Evolutionary conservation across 805 yeast species (phyloP).

Genomic region (Zygosaccharomyces rouxii): DNA sequence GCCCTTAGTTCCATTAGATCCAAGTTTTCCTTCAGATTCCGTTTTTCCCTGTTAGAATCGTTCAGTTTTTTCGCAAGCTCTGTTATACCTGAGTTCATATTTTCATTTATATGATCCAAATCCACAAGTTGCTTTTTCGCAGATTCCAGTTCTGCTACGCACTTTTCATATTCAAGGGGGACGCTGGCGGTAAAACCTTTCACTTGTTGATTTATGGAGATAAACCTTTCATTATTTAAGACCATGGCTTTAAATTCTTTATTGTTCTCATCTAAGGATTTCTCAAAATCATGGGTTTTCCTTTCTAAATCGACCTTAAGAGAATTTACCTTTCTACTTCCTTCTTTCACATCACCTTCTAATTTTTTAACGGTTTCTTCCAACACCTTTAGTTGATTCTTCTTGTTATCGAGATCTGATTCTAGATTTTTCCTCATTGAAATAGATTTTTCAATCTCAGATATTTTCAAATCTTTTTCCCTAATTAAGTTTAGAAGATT

Average conservation of each 20-base stretch:
- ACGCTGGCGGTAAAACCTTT: conserved; percentile 14
- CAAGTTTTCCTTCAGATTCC: conserved; percentile 60
- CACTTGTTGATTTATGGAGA: conserved; percentile 10
- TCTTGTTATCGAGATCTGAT: conserved; percentile 13
- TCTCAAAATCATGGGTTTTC: conserved; percentile 2
- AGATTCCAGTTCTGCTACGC: conserved; percentile 22
- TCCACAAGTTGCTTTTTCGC: conserved; percentile 21
- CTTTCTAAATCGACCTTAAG: conserved; percentile 2
- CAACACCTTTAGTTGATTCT: conserved; percentile 13
- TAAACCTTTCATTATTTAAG: conserved; percentile 26
- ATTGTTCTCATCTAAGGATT: neutral
- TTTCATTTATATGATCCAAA: conserved; percentile 20
- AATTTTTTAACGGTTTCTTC: conserved; percentile 10
- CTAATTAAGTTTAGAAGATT: conserved; percentile 20
- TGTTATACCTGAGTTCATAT: conserved; percentile 14
- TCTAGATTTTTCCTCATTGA: conserved; percentile 14
- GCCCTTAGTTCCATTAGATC: conserved; percentile 47
- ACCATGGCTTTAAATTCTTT: conserved; percentile 26
- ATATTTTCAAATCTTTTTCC: conserved; percentile 20
- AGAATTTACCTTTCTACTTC: conserved; percentile 7
- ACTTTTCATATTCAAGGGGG: conserved; percentile 12
- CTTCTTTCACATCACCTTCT: conserved; percentile 8
- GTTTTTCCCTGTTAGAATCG: conserved; percentile 59
- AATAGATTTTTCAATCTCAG: conserved; percentile 25
- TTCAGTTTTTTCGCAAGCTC: conserved; percentile 38